Base-by-base conservation (phyloP, 2,329 filamentous ascomycete genomes). In the Nigrospora oryzae region DNA sequence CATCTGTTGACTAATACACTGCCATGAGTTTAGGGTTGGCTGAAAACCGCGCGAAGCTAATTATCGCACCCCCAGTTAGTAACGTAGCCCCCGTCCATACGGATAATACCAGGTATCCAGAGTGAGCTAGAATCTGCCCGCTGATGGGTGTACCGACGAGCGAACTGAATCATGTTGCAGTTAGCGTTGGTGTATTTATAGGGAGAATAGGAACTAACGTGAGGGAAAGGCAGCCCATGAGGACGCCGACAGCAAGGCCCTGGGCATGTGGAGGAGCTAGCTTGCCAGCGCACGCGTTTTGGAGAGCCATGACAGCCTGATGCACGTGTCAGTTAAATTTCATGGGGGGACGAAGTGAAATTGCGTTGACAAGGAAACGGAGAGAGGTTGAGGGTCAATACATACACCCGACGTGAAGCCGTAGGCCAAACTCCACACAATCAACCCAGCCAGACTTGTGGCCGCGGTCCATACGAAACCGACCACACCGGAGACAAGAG, bases 391-490 rank as follows among this genome's bases (percentile, higher is more conserved):
- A 16, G 28, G 14, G 6, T 34, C 14, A 32, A n/a, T 4, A 48
- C 56, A 38, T 49, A 71, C 68, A 0, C 70, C 69, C 2, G 68
- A 72, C 1, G 61, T 56, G 46, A 74, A 73, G 0, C 70, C 70
- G 50, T 71, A 73, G 0, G 63, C 64, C 13, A 64, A 59, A 1
- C 64, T 63, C 50, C 67, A 74, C 4, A 68, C 52, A 2, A 73
- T 63, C 45, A 72, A 58, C 0, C 68, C 69, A 1, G 68, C 64
- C 7, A 67, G 62, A 12, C 56, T 62, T 2, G 60, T 63, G 1
- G 66, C 68, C 15, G 60, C 61, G 4, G 66, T 69, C 61, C 72
- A 69, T 28, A 63, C 67, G n/a, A 74, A 61, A 1, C 65, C 68
- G 23, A 70, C 56, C 0, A 69, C 50, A 0, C 61, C 65, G 1